phyloP scores from a whole-genome alignment of 192 early-diverging fungal genomes.

The Entrophospora sp. region DNA sequence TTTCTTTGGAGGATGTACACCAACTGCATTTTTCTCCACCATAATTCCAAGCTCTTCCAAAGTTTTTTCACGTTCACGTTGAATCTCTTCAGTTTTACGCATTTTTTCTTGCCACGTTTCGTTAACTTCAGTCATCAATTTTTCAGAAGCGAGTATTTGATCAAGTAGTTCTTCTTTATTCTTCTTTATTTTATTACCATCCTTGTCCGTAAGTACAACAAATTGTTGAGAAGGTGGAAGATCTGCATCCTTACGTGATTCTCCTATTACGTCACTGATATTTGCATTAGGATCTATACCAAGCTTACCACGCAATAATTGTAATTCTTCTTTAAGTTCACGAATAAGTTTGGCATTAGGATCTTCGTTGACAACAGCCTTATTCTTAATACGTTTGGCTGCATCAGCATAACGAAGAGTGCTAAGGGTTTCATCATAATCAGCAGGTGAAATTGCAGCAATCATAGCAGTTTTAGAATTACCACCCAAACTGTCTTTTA shows the following conservation, averaged over 20 bases:
- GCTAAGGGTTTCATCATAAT: slow-evolving; percentile 68
- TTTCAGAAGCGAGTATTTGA: slow-evolving; percentile 74
- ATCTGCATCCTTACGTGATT: slow-evolving; percentile 26
- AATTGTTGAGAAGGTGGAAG: slow-evolving; percentile 25
- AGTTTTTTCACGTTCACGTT: slow-evolving; percentile 60
- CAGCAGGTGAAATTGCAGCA: slow-evolving; percentile 68
- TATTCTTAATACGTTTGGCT: slow-evolving; percentile 86
- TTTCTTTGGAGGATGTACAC: slow-evolving; percentile 66
- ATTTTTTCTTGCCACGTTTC: slow-evolving; percentile 81
- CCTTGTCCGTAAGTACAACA: slow-evolving; percentile 34
- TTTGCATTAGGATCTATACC: slow-evolving; percentile 16
- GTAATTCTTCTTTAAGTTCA: slow-evolving; percentile 76
- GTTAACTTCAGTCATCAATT: slow-evolving; percentile 76
- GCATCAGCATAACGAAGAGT: slow-evolving; percentile 87
- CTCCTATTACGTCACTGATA: not conserved
- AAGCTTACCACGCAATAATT: slow-evolving; percentile 52
- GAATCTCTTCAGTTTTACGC: slow-evolving; percentile 58
- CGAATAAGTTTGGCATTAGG: slow-evolving; percentile 67
- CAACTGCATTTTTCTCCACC: slow-evolving; percentile 60
- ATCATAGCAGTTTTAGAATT: slow-evolving; percentile 80
- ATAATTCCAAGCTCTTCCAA: slow-evolving; percentile 76
- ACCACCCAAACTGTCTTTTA: slow-evolving; percentile 78
- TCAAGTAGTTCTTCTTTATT: slow-evolving; percentile 57
- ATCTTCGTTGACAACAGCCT: slow-evolving; percentile 87
- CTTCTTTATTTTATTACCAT: slow-evolving; percentile 37